phyloP scores from a whole-genome alignment of 1,139 yeast genomes.

The Insectozyma bohioensis region DNA sequence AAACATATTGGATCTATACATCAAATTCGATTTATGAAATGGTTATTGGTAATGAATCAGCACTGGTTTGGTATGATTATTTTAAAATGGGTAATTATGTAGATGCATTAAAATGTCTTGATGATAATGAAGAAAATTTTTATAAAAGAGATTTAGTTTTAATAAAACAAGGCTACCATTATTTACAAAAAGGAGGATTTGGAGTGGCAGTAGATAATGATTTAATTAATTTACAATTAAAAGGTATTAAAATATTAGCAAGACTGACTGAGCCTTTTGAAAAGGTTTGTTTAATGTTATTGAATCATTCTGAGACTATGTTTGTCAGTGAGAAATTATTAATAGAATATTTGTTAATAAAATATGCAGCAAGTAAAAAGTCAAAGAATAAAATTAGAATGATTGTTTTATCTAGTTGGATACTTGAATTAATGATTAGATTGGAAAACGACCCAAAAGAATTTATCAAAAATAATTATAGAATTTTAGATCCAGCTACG shows the following conservation, averaged over 20 bases:
- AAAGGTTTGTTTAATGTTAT: slow-evolving; percentile 60
- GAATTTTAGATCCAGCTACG: slow-evolving; percentile 58
- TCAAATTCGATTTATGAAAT: slow-evolving; percentile 40
- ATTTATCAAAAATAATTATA: slow-evolving; percentile 53
- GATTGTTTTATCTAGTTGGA: slow-evolving; percentile 76
- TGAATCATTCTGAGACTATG: slow-evolving; percentile 31
- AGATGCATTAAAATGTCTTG: slow-evolving; percentile 58
- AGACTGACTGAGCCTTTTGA: slow-evolving; percentile 69
- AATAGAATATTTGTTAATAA: slow-evolving; percentile 55
- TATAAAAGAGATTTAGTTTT: slow-evolving; percentile 55
- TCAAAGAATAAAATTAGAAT: slow-evolving; percentile 51
- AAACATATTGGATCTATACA: slow-evolving; percentile 25
- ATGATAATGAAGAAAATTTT: slow-evolving; percentile 24
- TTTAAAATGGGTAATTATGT: slow-evolving; percentile 62
- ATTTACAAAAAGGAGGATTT: slow-evolving; percentile 44
- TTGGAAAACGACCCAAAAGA: slow-evolving; percentile 31
- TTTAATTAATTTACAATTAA: slow-evolving; percentile 27
- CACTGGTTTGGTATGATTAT: slow-evolving; percentile 75
- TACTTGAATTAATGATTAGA: slow-evolving; percentile 58
- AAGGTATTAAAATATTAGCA: slow-evolving; percentile 69
- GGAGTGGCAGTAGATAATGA: slow-evolving; percentile 26
- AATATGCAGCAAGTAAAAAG: slow-evolving; percentile 42
- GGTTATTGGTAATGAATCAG: slow-evolving; percentile 64
- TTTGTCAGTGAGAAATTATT: slow-evolving; percentile 35
- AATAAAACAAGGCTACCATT: slow-evolving; percentile 63